Percentiles rank a stretch among this genome's conserved stretches.
phyloP scores from a whole-genome alignment of 768 basidiomycete species.

The Hypholoma sublateritium region DNA sequence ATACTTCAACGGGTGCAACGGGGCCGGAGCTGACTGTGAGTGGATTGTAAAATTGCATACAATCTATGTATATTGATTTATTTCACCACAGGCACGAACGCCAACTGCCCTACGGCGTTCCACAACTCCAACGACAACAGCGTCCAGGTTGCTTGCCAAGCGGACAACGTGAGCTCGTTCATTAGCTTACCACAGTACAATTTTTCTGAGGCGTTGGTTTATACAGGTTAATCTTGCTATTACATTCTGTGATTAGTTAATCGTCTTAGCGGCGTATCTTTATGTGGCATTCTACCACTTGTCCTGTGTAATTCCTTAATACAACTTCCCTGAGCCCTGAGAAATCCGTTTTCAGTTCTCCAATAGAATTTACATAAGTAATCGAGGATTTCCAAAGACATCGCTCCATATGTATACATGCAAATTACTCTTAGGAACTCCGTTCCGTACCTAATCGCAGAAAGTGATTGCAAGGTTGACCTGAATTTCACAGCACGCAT shows the following conservation, averaged over 20 bases:
- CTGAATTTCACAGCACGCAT: neutral
- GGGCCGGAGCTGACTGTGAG: slow-evolving; percentile 2
- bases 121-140: slow-evolving; percentile 22
- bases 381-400: too few species aligned
- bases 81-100: slow-evolving; percentile 22
- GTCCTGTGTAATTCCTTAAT: too few species aligned
- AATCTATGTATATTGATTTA: neutral
- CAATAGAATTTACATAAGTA: too few species aligned
- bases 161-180: slow-evolving; percentile 23
- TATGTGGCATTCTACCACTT: too few species aligned
- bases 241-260: slow-evolving; percentile 1
- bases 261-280: too few species aligned
- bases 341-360: too few species aligned
- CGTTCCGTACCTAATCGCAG: neutral
- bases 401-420: too few species aligned
- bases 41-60: neutral
- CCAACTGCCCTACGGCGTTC: slow-evolving; percentile 31
- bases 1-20: slow-evolving; percentile 2
- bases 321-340: too few species aligned
- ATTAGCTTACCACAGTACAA: neutral
- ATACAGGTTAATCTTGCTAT: slow-evolving; percentile 5
- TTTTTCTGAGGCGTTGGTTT: neutral
- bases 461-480: neutral
- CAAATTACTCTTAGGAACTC: too few species aligned
- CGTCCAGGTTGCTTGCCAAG: slow-evolving; percentile 34